Percentiles rank a stretch among this genome's conserved stretches.
phyloP scores from a whole-genome alignment of 441 rosid genomes.

The Euphorbia schlechtendalii region DNA sequence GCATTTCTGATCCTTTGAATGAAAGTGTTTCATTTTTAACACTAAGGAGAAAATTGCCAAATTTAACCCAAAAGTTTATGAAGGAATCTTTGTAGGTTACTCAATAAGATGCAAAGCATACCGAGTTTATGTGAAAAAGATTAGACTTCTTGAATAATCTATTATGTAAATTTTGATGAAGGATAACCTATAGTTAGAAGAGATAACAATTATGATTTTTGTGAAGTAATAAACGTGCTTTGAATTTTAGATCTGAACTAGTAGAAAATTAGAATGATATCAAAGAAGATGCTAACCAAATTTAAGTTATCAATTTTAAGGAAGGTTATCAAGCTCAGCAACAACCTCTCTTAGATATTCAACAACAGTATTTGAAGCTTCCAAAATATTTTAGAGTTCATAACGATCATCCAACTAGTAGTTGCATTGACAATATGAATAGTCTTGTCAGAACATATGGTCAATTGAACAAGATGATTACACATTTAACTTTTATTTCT shows the following conservation, averaged over 20 bases:
- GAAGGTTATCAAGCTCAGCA: not conserved
- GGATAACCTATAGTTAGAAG: too few species aligned
- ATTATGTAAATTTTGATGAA: too few species aligned
- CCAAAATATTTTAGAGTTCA: not conserved
- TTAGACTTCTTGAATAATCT: too few species aligned
- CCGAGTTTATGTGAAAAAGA: too few species aligned
- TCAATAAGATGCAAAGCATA: too few species aligned
- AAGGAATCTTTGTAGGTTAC: not conserved
- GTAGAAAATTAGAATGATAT: too few species aligned
- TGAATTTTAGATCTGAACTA: too few species aligned
- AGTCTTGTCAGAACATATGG: not conserved
- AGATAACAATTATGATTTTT: too few species aligned
- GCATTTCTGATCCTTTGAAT: not conserved
- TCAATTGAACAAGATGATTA: not conserved
- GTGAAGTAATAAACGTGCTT: too few species aligned
- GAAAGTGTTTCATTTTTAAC: too few species aligned
- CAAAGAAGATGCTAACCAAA: not conserved
- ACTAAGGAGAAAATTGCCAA: not conserved
- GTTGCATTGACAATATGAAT: too few species aligned
- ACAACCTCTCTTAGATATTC: not conserved
- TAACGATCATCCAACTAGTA: not conserved
- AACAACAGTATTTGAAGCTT: not conserved
- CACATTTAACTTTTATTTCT: not conserved
- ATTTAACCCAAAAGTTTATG: not conserved
- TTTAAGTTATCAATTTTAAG: not conserved